Evolutionary conservation across 1,284 basidiomycete genomes (phyloP), one percentile per base, ranked within the genome.

Genomic region (Abortiporus biennis): DNA sequence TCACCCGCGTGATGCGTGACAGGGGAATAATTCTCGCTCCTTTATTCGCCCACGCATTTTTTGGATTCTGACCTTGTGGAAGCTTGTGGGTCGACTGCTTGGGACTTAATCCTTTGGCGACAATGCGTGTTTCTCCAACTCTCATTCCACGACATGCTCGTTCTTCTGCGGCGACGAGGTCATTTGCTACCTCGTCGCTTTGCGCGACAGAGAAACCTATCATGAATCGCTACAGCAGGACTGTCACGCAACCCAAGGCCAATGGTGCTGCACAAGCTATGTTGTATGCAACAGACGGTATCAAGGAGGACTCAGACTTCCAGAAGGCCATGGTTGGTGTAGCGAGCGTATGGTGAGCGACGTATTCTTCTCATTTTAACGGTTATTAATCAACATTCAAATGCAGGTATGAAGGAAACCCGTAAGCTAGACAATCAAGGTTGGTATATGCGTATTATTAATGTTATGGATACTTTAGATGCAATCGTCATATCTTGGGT

Each of bases 231-330:
- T 84, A 92, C 70, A 92, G 87, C 58, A 72, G 83, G 52, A 74
- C 72, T 16, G 75, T 96, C 55, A 96, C 93, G 9, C 80, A 86
- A 59, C 85, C 89, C 22, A 97, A 97, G 63, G 82, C 83, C 55
- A 93, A 97, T 62, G 93, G 90, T 36, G 93, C 92, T 32, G 91
- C 88, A 58, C 92, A 95, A 78, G 93, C 93, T 21, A 97, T 97
- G 93, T 68, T 97, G 37, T 97, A 93, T 63, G 93, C 92, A 16
- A 97, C 93, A 1, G 93, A 96, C 21, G 92, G 91, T 20, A 76
- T 97, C 47, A 68, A 77, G 22, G 67, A 56, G 20, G 84, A 92
- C 50, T 74, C 71, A 9, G 93, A 97, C 64, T 84, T 97, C 49
- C 71, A 88, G 56, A 96, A 94, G 65, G 82, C 92, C 42, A 96